Evolutionary conservation across 352 stramenopile species (phyloP), one percentile per base, ranked within the genome.

Genomic region (Phytophthora citricola): DNA sequence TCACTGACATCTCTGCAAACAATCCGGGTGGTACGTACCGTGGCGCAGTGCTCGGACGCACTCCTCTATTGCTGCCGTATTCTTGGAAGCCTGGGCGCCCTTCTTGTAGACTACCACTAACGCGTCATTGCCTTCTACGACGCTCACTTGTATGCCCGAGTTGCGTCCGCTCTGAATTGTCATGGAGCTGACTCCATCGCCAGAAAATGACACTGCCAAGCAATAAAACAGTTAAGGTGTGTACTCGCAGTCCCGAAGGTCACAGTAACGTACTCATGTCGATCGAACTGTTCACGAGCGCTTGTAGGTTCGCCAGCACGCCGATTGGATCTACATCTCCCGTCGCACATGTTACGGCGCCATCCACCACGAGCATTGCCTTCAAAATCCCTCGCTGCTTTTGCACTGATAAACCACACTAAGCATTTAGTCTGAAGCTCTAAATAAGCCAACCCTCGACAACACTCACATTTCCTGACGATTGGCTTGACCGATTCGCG

Each of bases 51-150:
- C 90, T 43, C 69, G 58, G 15, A 95, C 84, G 49, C 83, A 91
- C 44, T 96, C 87, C 51, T 92, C 79, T 79, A 96, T 93, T 69
- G 85, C 79, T 22, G 70, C 74, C 39, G 86, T 79, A 63, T 94
- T 94, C 49, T 88, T 83, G 7, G 75, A 66, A 7, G 76, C 75
- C 29, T 90, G 71, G 31, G 75, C 69, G 24, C 78, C 81, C 63
- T 97, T 96, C 72, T 92, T 94, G 71, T 95, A 94, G 39, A 96
- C 86, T 53, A 98, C 91, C 22, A 98, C 70, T 51, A 81, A 70
- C 26, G 88, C 90, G 46, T 89, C 84, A 52, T 66, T 81, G 39
- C 73, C 85, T 54, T 95, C 83, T 31, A 98, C 87, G 27, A 86
- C 83, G 61, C 88, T 90, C 46, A 98, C 82, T 63, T 97, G 83